Conservation (phyloP, 768 basidiomycete species). For the Serendipita sp. region DNA sequence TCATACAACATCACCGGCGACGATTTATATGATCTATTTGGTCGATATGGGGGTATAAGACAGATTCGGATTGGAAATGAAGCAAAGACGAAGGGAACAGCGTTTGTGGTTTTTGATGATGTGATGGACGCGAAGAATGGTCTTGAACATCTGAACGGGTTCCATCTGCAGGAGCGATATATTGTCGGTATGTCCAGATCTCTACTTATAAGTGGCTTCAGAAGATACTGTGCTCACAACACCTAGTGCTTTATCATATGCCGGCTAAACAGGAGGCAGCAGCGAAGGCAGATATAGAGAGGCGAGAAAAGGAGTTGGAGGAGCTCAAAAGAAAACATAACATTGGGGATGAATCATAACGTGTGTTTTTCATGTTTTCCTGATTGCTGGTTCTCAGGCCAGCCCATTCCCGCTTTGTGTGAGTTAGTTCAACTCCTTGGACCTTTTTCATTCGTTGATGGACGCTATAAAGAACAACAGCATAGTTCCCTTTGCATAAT, state of each 20-base stretch:
- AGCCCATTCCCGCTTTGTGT: too few species aligned
- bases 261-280: conserved; percentile 92
- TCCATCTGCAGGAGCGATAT: conserved; percentile 95
- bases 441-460: too few species aligned
- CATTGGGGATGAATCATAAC: conserved; percentile 44
- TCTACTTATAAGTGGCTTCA: neutral
- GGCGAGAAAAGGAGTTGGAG: conserved; percentile 77
- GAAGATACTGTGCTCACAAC: neutral
- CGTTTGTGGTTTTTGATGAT: conserved; percentile 92
- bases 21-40: conserved; percentile 92
- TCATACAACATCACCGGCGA: conserved; percentile 87
- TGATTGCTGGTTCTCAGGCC: too few species aligned
- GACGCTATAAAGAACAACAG: too few species aligned
- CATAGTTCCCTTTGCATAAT: too few species aligned
- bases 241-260: conserved; percentile 81
- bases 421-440: too few species aligned
- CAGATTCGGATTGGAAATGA: conserved; percentile 91
- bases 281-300: conserved; percentile 80
- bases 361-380: neutral
- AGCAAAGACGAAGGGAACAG: conserved; percentile 85
- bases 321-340: conserved; percentile 76
- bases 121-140: conserved; percentile 98
- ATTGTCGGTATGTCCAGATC: conserved; percentile 45
- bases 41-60: conserved; percentile 90
- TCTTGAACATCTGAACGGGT: conserved; percentile 90